These are phyloP conservation scores for Blastomyces parvus DNA, from an alignment of 2,329 filamentous ascomycete species.

Conservation along the genomic window DNA sequence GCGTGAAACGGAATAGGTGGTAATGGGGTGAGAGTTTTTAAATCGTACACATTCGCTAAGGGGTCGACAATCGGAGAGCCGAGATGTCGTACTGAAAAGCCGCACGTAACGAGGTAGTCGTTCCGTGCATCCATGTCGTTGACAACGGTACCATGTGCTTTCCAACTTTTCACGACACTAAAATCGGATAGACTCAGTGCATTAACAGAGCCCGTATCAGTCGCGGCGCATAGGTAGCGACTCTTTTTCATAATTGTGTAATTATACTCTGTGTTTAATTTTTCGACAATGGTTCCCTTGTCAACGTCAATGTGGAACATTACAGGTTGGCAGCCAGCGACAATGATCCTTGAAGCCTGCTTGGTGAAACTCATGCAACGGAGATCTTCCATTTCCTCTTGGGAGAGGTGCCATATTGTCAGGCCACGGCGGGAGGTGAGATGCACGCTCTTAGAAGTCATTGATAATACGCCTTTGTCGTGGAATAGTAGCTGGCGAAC, in stretches of 20 bases:
- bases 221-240: conserved; percentile 86
- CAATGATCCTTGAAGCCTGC: conserved; percentile 73
- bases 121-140: conserved; percentile 97
- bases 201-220: conserved; percentile 70
- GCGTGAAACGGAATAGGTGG: conserved; percentile 87
- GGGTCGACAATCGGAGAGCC: conserved; percentile 77
- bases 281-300: conserved; percentile 62
- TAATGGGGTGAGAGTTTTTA: conserved; percentile 80
- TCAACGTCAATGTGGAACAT: conserved; percentile 71
- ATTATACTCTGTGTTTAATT: conserved; percentile 61
- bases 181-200: conserved; percentile 74
- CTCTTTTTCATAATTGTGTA: conserved; percentile 87
- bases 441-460: conserved; percentile 76
- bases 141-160: conserved; percentile 76
- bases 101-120: conserved; percentile 91
- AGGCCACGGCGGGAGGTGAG: conserved; percentile 75
- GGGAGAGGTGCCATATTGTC: conserved; percentile 80
- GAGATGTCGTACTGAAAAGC: conserved; percentile 75
- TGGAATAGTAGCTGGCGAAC: conserved; percentile 86
- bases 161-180: conserved; percentile 74
- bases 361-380: conserved; percentile 94
- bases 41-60: conserved; percentile 88
- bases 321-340: conserved; percentile 72
- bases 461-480: conserved; percentile 78
- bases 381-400: conserved; percentile 70